These are phyloP conservation scores for Kwoniella shandongensis DNA, from an alignment of 768 basidiomycete species.

Conservation along the genomic window DNA sequence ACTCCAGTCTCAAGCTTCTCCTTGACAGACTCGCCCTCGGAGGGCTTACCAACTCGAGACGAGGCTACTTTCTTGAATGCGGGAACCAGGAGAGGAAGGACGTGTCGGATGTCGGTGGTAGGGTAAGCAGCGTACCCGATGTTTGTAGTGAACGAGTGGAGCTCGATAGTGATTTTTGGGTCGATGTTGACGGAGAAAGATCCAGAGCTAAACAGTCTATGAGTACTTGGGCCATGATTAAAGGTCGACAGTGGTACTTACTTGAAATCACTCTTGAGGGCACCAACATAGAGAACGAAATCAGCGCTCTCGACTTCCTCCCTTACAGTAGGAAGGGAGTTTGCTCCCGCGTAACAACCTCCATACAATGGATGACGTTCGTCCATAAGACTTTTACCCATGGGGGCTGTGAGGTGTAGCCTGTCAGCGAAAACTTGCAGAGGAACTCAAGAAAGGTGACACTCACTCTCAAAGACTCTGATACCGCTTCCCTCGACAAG, in stretches of 20 bases:
- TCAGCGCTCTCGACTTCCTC: slow-evolving; percentile 52
- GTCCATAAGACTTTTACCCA: slow-evolving; percentile 49
- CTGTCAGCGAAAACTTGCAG: background rate
- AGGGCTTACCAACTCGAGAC: slow-evolving; percentile 18
- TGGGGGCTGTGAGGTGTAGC: slow-evolving; percentile 7
- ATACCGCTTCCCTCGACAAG: slow-evolving; percentile 48
- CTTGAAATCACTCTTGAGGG: slow-evolving; percentile 53
- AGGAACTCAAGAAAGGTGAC: background rate
- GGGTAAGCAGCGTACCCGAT: slow-evolving; percentile 49
- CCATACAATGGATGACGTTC: slow-evolving; percentile 51
- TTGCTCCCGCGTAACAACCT: slow-evolving; percentile 52
- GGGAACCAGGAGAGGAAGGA: slow-evolving; percentile 47
- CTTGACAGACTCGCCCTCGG: slow-evolving; percentile 31
- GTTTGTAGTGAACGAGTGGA: slow-evolving; percentile 51
- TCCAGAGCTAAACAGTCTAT: slow-evolving; percentile 41
- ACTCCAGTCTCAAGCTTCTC: slow-evolving; percentile 35
- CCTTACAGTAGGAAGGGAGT: slow-evolving; percentile 41
- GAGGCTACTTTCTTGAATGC: slow-evolving; percentile 38
- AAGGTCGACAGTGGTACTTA: slow-evolving; percentile 25
- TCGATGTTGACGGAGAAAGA: slow-evolving; percentile 52
- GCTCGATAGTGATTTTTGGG: slow-evolving; percentile 48
- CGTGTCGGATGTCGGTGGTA: slow-evolving; percentile 50
- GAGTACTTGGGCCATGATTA: background rate
- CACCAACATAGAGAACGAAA: slow-evolving; percentile 51
- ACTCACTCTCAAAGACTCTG: slow-evolving; percentile 52